Base-by-base conservation (phyloP, 352 stramenopile species). In the Pythium sp. region DNA sequence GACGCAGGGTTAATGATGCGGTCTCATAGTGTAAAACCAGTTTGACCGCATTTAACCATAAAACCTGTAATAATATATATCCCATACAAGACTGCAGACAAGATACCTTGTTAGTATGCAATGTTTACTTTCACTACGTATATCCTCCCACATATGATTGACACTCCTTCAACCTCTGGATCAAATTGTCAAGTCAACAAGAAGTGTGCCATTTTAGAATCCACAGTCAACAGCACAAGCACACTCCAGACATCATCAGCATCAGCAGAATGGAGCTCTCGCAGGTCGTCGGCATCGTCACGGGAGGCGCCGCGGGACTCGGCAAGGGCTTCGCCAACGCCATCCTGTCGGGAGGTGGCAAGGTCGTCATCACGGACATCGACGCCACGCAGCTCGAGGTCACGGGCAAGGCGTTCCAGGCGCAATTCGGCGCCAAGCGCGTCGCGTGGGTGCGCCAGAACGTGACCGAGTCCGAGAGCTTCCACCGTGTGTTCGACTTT, bases 311-410 rank as follows among this genome's bases (percentile, higher is more conserved):
- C 24, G 73, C 71, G 1, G 87, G 87, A 62, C 89, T 93, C 65
- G 87, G 87, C 46, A 73, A 74, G 38, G 87, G 74, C 15, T 95
- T 92, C 70, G 72, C 83, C 0, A 78, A 84, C 60, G 66, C 73
- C 22, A 81, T 95, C 47, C 70, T 93, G 36, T 30, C 69, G 1
- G 68, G 49, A 12, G 74, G 78, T 28, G 85, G 85, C 56, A 84
- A 85, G 34, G 83, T 84, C n/a, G 73, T 95, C 67, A 86, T 92
- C 75, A 93, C 85, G 66, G 85, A 93, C 67, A 76, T 93, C 46
- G 79, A 94, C 67, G 72, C 81, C 34, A 65, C 83, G 61, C 72
- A 79, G 64, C 75, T 95, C 43, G 72, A 88, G 69, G 69, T 70
- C 30, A 82, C 83, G 60, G 82, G 79, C 71, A 84, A 86, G 67